phyloP scores from a whole-genome alignment of 345 rosid genomes.

The Sisymbrium irio region DNA sequence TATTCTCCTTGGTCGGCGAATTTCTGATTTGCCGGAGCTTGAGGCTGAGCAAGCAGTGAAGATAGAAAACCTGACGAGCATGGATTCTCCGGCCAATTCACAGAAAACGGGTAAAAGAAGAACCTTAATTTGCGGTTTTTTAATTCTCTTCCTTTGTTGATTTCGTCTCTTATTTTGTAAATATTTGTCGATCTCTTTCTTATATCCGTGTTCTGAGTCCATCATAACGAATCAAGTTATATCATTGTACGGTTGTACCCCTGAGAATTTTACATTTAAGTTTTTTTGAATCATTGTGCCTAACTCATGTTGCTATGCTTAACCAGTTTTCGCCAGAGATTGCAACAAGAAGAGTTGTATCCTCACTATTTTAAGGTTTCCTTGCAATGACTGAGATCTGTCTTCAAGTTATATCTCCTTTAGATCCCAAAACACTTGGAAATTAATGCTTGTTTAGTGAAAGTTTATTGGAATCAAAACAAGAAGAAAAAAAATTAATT shows the following conservation, averaged over 20 bases:
- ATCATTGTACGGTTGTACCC: not conserved
- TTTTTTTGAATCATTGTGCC: not conserved
- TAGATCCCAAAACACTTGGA: not conserved
- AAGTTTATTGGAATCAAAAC: not conserved
- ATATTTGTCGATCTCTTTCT: too few species aligned
- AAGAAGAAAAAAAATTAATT: not conserved
- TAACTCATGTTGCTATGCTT: not conserved
- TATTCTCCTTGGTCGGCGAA: constrained; percentile 1
- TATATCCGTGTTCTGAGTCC: too few species aligned
- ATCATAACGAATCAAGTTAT: not conserved
- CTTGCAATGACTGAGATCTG: not conserved
- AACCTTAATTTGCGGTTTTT: not conserved
- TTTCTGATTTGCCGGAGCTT: constrained; percentile 11
- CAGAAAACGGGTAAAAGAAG: constrained; percentile 40
- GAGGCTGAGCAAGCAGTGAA: constrained; percentile 20
- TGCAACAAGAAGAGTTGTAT: not conserved
- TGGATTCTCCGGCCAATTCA: constrained; percentile 41
- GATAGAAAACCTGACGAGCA: not conserved
- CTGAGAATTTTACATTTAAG: not conserved
- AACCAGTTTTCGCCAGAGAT: not conserved
- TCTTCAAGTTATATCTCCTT: not conserved
- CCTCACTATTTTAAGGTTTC: not conserved
- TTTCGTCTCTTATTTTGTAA: not conserved
- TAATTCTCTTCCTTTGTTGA: not conserved
- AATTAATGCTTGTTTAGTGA: not conserved